These are phyloP conservation scores for Perkinsus chesapeaki DNA, from an alignment of 169 alveolate species.

Conservation along the genomic window DNA sequence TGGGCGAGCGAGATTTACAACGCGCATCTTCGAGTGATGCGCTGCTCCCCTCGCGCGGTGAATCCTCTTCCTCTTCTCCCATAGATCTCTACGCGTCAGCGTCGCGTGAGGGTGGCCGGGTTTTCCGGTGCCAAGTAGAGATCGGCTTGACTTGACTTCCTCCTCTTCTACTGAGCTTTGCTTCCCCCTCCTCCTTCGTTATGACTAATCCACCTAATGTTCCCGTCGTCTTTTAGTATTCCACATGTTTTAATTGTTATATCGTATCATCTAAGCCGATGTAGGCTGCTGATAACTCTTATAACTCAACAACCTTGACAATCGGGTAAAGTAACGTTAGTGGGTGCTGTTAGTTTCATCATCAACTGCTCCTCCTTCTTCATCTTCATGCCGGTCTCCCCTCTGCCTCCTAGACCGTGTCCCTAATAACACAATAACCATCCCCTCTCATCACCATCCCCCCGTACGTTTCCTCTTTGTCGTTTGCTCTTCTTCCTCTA, in stretches of 20 bases:
- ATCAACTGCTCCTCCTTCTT: background rate
- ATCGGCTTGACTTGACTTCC: too few species aligned
- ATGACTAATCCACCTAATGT: too few species aligned
- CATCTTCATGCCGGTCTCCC: background rate
- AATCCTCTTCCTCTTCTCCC: too few species aligned
- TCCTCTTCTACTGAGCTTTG: too few species aligned
- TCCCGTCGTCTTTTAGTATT: too few species aligned
- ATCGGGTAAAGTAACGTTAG: background rate
- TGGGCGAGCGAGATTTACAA: background rate
- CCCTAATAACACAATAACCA: background rate
- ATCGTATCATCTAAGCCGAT: too few species aligned
- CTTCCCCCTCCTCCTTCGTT: too few species aligned
- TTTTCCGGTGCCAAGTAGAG: too few species aligned
- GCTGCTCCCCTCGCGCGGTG: background rate
- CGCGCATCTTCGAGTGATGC: background rate
- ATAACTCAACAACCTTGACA: background rate
- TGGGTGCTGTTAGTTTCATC: background rate
- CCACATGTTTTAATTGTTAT: too few species aligned
- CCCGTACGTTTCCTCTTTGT: background rate
- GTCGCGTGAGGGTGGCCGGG: too few species aligned
- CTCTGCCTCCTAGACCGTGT: background rate
- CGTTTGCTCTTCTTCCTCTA: background rate
- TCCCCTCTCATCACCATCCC: too few species aligned
- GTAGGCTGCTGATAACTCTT: background rate
- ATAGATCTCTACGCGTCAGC: too few species aligned